Base-by-base conservation (phyloP, 2,329 filamentous ascomycete species). In the Kalmusia sp. region DNA sequence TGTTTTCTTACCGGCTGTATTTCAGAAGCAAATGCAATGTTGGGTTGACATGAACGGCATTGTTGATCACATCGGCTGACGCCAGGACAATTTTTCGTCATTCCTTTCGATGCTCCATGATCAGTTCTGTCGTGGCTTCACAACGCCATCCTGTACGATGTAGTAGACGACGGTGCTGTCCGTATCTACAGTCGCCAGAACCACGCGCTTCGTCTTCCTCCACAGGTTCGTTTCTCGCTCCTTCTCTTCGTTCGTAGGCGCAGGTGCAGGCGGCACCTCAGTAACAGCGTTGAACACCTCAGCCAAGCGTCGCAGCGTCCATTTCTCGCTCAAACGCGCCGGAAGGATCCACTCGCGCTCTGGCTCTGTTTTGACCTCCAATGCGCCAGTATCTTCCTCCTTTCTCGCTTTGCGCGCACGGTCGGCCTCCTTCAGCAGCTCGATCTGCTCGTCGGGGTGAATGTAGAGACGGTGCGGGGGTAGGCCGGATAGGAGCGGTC, bases 131-230 rank as follows among this genome's bases (percentile, higher is more conserved):
- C 91, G 82, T 21, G 91, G 91, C 78, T 93, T 95, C 48, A 93
- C 89, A 59, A 93, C 86, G n/a, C 90, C 91, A 72, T 93, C 90
- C 65, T 93, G 90, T 71, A 93, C 85, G 58, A 93, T 82, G 69
- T 95, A 95, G 75, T 93, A 95, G 34, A 91, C 88, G 15, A 95
- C 82, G 0, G 91, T 93, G 59, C 90, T 93, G 74, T 95, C 91
- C 64, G 89, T 86, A 68, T 92, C 88, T 41, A 92, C 78, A 2
- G 88, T 89, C 14, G 88, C 90, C 46, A 95, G 78, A n/a, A 93
- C 69, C 9, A 93, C 72, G 55, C 90, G 81, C 78, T 93, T 93
- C 41, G 72, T 75, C 19, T 64, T 72, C 55, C 79, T 73, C 79
- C 79, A 82, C 4, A 69, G 70, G 48, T 75, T 76, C 43, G 49